These are phyloP conservation scores for Aegilops tauschii DNA, from an alignment of 176 grass and related monocot genomes.

Conservation along the genomic window DNA sequence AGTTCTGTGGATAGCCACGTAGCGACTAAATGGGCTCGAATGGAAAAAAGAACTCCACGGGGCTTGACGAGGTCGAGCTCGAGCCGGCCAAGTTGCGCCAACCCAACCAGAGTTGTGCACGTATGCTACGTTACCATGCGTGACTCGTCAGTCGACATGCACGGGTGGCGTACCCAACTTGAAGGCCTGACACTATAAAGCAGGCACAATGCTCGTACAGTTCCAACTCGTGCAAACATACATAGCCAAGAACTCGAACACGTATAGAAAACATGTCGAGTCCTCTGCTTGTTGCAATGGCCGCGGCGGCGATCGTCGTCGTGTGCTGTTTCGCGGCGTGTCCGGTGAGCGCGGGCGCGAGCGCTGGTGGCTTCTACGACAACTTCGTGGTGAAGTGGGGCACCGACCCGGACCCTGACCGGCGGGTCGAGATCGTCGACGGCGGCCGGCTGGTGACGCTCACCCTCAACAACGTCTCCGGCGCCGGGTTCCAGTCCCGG, in stretches of 20 bases:
- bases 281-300: neutral
- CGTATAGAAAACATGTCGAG: neutral
- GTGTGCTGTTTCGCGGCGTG: neutral
- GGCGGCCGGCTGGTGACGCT: constrained; percentile 24
- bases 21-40: neutral
- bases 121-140: neutral
- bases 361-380: neutral
- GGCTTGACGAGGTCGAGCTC: neutral
- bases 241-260: neutral
- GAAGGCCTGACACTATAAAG: neutral
- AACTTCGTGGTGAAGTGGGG: constrained; percentile 31
- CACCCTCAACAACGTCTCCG: constrained; percentile 29
- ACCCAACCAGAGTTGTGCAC: neutral
- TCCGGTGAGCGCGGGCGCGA: neutral
- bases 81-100: neutral
- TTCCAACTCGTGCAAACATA: neutral
- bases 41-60: neutral
- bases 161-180: neutral
- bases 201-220: neutral
- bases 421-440: constrained; percentile 14
- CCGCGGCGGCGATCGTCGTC: neutral
- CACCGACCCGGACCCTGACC: neutral
- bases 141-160: neutral
- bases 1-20: neutral
- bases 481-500: constrained; percentile 48